Conservation (phyloP, 257 asterid species). For the Solanum appendiculatum region DNA sequence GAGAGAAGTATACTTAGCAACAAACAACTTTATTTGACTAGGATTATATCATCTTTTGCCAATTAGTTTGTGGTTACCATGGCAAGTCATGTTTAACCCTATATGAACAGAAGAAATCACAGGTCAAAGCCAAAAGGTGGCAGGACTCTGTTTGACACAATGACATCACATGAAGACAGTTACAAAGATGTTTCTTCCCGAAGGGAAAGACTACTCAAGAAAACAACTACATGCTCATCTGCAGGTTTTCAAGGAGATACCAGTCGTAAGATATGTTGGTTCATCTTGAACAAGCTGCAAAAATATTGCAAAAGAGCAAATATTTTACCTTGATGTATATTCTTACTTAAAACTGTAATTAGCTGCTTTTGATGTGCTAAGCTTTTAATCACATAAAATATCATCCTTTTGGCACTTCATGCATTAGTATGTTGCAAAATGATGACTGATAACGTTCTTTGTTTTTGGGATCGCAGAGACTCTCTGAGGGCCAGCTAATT, state of each 20-base stretch:
- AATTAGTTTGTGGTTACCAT: conserved; percentile 7
- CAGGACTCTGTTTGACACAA: conserved; percentile 22
- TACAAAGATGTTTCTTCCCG: conserved; percentile 21
- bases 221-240: conserved; percentile 10
- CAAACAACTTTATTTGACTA: conserved; percentile 8
- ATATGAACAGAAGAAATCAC: conserved; percentile 16
- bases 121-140: conserved; percentile 45
- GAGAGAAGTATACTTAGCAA: neutral
- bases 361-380: neutral
- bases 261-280: conserved; percentile 43
- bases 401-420: neutral
- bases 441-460: neutral
- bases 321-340: neutral
- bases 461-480: neutral
- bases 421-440: neutral
- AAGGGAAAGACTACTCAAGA: conserved; percentile 32
- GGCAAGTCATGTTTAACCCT: conserved; percentile 3
- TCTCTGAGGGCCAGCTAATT: neutral
- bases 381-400: neutral
- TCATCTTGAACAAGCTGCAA: conserved; percentile 63
- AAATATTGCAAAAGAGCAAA: neutral
- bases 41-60: conserved; percentile 4
- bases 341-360: neutral
- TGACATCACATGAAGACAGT: conserved; percentile 5
- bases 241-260: conserved; percentile 62